These are phyloP conservation scores for Przewalskia tangutica DNA, from an alignment of 257 asterid genomes.

Conservation along the genomic window DNA sequence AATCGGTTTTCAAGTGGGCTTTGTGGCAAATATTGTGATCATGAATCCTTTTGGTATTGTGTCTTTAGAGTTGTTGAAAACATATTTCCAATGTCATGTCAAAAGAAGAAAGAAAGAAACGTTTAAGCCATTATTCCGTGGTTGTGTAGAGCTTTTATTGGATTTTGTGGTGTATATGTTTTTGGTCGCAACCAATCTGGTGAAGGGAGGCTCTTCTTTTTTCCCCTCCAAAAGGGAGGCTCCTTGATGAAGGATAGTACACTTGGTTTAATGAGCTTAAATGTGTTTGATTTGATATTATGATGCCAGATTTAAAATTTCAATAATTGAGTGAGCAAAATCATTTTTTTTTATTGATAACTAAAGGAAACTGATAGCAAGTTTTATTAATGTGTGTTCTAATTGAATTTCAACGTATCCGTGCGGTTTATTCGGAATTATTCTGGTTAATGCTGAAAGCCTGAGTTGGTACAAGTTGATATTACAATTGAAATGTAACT, in stretches of 20 bases:
- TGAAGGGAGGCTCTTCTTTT: not conserved
- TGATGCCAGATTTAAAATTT: too few relatives aligned
- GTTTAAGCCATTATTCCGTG: not conserved
- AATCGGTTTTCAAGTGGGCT: not conserved
- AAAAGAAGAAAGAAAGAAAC: not conserved
- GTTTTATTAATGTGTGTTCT: too few relatives aligned
- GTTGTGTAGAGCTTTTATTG: not conserved
- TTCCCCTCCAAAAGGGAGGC: not conserved
- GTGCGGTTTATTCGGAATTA: too few relatives aligned
- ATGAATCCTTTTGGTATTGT: not conserved
- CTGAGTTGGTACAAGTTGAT: too few relatives aligned
- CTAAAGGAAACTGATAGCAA: too few relatives aligned
- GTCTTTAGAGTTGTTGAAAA: not conserved
- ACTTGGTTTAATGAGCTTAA: not conserved
- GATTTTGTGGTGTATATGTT: not conserved
- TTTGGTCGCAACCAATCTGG: not conserved
- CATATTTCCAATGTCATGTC: not conserved
- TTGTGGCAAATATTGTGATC: not conserved
- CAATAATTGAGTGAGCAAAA: too few relatives aligned
- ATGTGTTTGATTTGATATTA: too few relatives aligned
- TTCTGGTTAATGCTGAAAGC: too few relatives aligned
- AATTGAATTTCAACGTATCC: too few relatives aligned
- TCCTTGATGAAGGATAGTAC: conserved; percentile 18
- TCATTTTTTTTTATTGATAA: too few relatives aligned
- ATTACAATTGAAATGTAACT: too few relatives aligned